Base-by-base conservation (phyloP, 352 stramenopile species). In the Globisporangium mamillatum region DNA sequence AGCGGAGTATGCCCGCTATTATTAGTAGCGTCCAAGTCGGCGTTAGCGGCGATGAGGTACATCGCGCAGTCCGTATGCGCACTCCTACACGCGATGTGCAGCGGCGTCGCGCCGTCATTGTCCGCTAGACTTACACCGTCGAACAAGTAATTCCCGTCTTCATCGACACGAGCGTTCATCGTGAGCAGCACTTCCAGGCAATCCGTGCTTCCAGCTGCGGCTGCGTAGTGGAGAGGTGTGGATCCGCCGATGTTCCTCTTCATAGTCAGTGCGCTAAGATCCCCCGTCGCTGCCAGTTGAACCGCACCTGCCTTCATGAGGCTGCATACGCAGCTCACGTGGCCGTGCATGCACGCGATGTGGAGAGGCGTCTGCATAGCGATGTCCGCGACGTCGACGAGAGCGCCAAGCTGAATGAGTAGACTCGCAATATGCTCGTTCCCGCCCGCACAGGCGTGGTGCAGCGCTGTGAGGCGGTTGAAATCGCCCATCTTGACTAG, bases 1-100 rank as follows among this genome's bases (percentile, higher is more conserved):
- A 93, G 29, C 3, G 84, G 63, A 1, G 77, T 82, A 16, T 54
- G 64, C 14, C 76, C 78, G 3, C 41, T 64, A 0, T 48, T 56
- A 29, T 91, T 81, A 8, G 67, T 64, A 6, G 71, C 8, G 8
- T 86, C 67, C 16, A 88, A 53, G 16, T 86, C 63, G 5, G 84
- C 83, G 57, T 79, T 86, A 0, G 82, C 84, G 16, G 82, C 83
- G 27, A 93, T 70, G 27, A 93, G 68, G 61, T 90, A 91, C 59
- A 88, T 56, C 18, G 80, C 77, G 32, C 79, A 90, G 60, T 88
- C 79, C 9, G 73, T 62, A 29, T 85, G 67, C 0, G 66, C 69
- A 6, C 69, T 50, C 27, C 53, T 53, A 60, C 81, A 90, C 0
- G 85, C 81, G 0, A 89, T 29, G 59, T 93, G 85, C 5, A 93